phyloP scores from a whole-genome alignment of 2,329 filamentous ascomycete species.

The Endoconidiophora polonica region DNA sequence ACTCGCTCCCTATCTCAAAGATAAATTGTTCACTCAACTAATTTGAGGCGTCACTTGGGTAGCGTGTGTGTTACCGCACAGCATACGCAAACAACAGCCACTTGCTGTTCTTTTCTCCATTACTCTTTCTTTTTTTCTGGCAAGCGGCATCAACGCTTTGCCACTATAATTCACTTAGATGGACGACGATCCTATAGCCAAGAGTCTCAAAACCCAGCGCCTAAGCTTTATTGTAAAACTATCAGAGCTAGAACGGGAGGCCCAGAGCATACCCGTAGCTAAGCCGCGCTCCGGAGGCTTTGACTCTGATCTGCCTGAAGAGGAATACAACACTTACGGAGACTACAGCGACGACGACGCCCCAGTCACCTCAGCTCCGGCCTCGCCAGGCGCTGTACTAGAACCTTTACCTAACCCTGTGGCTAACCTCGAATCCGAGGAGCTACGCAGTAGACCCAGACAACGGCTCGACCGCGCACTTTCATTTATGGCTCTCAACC shows the following conservation, averaged over 20 bases:
- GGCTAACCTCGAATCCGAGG: constrained; percentile 3
- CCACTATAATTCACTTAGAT: constrained; percentile 5
- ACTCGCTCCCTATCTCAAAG: too few species aligned
- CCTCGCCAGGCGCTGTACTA: neutral
- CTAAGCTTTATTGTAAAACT: constrained; percentile 13
- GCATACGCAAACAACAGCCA: neutral
- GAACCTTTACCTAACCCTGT: neutral
- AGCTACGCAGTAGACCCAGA: constrained; percentile 9
- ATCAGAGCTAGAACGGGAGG: constrained; percentile 11
- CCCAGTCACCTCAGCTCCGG: neutral
- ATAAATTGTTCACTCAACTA: too few species aligned
- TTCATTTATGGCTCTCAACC: constrained; percentile 25
- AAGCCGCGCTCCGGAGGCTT: neutral
- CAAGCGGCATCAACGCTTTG: neutral
- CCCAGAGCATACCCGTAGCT: constrained; percentile 6
- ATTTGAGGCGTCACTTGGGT: too few species aligned
- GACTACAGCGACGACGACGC: constrained; percentile 1
- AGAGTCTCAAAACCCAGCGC: constrained; percentile 13
- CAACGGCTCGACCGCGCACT: constrained; percentile 10
- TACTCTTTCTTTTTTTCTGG: neutral
- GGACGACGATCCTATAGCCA: constrained; percentile 13
- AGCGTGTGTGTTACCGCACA: too few species aligned
- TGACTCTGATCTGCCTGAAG: constrained; percentile 2
- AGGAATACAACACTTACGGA: neutral
- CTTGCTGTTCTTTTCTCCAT: neutral